Evolutionary conservation across 768 basidiomycete genomes (phyloP).

Genomic region (Auriscalpium vulgare): DNA sequence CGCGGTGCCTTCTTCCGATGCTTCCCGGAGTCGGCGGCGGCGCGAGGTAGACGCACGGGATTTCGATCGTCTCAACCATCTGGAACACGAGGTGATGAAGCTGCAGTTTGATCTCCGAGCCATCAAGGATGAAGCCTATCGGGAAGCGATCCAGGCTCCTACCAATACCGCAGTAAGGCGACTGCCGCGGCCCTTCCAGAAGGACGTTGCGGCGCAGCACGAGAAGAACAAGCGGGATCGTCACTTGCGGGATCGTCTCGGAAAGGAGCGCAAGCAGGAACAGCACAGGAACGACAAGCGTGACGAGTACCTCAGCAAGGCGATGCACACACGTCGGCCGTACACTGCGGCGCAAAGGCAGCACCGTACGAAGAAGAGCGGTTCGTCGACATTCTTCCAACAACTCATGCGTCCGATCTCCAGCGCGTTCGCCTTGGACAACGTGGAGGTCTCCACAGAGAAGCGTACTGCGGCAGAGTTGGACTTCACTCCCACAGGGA

Average conservation of each 20-base stretch:
- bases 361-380: slow-evolving; percentile 83
- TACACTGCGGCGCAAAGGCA: slow-evolving; percentile 52
- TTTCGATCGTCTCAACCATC: slow-evolving; percentile 66
- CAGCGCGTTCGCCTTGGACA: slow-evolving; percentile 70
- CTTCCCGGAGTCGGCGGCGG: slow-evolving; percentile 37
- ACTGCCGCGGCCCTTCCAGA: slow-evolving; percentile 56
- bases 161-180: slow-evolving; percentile 45
- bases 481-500: slow-evolving; percentile 64
- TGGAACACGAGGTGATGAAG: slow-evolving; percentile 58
- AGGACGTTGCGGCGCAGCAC: slow-evolving; percentile 53
- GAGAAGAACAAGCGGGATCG: slow-evolving; percentile 81
- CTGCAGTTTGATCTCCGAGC: slow-evolving; percentile 63
- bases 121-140: slow-evolving; percentile 68
- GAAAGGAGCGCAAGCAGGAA: slow-evolving; percentile 71
- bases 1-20: slow-evolving; percentile 37
- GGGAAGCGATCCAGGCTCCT: slow-evolving; percentile 46
- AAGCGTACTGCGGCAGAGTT: slow-evolving; percentile 66
- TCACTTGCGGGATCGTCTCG: slow-evolving; percentile 55
- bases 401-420: slow-evolving; percentile 87
- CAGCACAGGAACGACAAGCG: slow-evolving; percentile 65
- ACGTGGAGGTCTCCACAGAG: slow-evolving; percentile 29
- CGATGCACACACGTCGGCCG: slow-evolving; percentile 54
- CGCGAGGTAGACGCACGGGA: slow-evolving; percentile 57
- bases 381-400: slow-evolving; percentile 73
- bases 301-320: slow-evolving; percentile 67